These are phyloP conservation scores for Penicillium arizonense DNA, from an alignment of 495 filamentous ascomycete species.

Conservation along the genomic window DNA sequence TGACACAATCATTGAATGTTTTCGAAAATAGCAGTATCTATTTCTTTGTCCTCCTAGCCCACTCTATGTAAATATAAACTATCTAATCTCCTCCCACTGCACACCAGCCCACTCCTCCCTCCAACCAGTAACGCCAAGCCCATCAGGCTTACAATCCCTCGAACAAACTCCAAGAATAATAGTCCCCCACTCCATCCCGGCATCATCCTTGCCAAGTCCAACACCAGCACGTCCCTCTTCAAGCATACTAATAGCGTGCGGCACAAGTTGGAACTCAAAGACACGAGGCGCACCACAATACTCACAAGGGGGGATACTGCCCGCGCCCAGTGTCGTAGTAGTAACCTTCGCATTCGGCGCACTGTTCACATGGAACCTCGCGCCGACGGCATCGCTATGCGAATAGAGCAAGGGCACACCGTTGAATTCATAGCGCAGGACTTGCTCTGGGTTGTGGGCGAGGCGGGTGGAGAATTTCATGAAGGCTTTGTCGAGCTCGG, in stretches of 20 bases:
- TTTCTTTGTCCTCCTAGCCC: too few relatives aligned
- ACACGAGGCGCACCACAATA: slow-evolving; percentile 72
- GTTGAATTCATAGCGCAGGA: slow-evolving; percentile 86
- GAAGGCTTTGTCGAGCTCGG: slow-evolving; percentile 80
- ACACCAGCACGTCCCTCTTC: slow-evolving; percentile 75
- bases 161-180: slow-evolving; percentile 86
- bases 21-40: too few relatives aligned
- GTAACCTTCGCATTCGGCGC: slow-evolving; percentile 20
- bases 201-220: slow-evolving; percentile 48
- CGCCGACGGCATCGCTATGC: slow-evolving; percentile 71
- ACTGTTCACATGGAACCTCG: slow-evolving; percentile 49
- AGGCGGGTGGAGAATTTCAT: slow-evolving; percentile 85
- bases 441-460: slow-evolving; percentile 89
- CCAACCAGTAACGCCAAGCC: slow-evolving; percentile 59
- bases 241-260: slow-evolving; percentile 84
- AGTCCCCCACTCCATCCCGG: slow-evolving; percentile 99
- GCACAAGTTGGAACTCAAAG: slow-evolving; percentile 91
- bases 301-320: slow-evolving; percentile 66
- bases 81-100: slow-evolving; percentile 85
- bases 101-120: slow-evolving; percentile 95
- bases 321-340: slow-evolving; percentile 16
- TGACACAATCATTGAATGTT: too few relatives aligned
- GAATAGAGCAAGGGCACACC: slow-evolving; percentile 81
- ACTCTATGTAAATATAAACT: neutral
- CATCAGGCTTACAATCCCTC: slow-evolving; percentile 61